These are phyloP conservation scores for Sanguinoderma infundibulare DNA, from an alignment of 1,284 basidiomycete species.

Conservation along the genomic window DNA sequence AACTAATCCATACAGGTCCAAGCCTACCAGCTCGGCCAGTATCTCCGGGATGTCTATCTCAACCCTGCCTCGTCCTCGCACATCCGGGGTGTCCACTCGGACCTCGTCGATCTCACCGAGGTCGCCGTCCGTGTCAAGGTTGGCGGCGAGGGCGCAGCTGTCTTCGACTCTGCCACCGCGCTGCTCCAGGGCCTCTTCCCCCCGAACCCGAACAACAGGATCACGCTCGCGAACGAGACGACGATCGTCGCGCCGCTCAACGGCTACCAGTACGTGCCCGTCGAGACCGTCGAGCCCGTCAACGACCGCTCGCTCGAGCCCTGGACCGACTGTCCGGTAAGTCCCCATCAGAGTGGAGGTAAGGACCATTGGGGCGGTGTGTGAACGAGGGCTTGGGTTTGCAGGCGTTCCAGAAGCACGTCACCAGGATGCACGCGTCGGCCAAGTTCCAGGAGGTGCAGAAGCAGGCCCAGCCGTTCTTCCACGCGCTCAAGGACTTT, in stretches of 20 bases:
- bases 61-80: slow-evolving; percentile 62
- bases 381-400: not conserved
- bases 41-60: slow-evolving; percentile 75
- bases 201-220: slow-evolving; percentile 69
- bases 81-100: slow-evolving; percentile 68
- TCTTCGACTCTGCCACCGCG: slow-evolving; percentile 82
- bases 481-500: slow-evolving; percentile 64
- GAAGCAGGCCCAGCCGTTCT: slow-evolving; percentile 64
- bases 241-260: slow-evolving; percentile 76
- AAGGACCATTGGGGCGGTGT: not conserved
- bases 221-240: slow-evolving; percentile 78
- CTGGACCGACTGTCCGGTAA: slow-evolving; percentile 82
- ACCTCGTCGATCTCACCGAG: slow-evolving; percentile 73
- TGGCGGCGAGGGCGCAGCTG: slow-evolving; percentile 82
- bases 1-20: slow-evolving; percentile 52
- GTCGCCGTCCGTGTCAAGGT: slow-evolving; percentile 80
- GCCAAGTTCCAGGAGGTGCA: slow-evolving; percentile 65
- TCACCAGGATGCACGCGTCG: slow-evolving; percentile 60
- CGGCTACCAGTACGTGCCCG: slow-evolving; percentile 86
- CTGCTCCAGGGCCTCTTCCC: slow-evolving; percentile 83
- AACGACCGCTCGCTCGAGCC: slow-evolving; percentile 86
- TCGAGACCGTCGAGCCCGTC: slow-evolving; percentile 82
- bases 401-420: slow-evolving; percentile 68
- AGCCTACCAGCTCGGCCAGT: slow-evolving; percentile 71
- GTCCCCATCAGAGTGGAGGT: slow-evolving; percentile 25